phyloP scores from a whole-genome alignment of 495 filamentous ascomycete species.

The Penicillium goetzii region DNA sequence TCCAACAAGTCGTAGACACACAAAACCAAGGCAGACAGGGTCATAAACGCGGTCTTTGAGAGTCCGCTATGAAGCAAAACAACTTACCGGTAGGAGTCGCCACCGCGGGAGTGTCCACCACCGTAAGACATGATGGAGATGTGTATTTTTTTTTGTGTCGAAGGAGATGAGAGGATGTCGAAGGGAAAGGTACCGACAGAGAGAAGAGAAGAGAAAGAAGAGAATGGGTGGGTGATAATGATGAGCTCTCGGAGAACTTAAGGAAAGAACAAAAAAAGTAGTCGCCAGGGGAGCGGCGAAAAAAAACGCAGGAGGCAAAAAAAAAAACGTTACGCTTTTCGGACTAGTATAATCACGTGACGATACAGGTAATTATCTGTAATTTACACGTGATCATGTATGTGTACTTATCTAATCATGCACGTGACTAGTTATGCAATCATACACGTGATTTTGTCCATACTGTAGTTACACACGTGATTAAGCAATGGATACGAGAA shows the following conservation, averaged over 20 bases:
- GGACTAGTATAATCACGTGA: slow-evolving; percentile 20
- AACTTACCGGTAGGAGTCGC: slow-evolving; percentile 52
- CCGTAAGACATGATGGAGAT: slow-evolving; percentile 70
- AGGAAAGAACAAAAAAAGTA: slow-evolving; percentile 33
- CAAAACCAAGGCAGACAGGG: not conserved
- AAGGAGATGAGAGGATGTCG: not conserved
- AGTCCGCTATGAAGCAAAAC: slow-evolving; percentile 1
- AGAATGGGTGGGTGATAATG: slow-evolving; percentile 24
- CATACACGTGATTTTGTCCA: not conserved
- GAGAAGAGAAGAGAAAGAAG: slow-evolving; percentile 32
- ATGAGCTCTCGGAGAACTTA: slow-evolving; percentile 20
- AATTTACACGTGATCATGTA: not conserved
- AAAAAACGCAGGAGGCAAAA: slow-evolving; percentile 29
- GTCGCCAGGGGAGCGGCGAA: slow-evolving; percentile 27
- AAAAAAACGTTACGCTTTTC: slow-evolving; percentile 23
- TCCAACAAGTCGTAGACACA: not conserved
- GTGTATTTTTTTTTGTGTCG: slow-evolving; percentile 8
- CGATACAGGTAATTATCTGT: not conserved
- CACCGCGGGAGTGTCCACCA: slow-evolving; percentile 61
- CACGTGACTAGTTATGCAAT: not conserved
- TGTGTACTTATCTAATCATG: not conserved
- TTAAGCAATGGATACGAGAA: too few relatives aligned
- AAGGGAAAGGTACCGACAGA: slow-evolving; percentile 16
- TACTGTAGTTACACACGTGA: not conserved
- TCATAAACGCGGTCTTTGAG: not conserved